Evolutionary conservation across 1,139 yeast genomes (phyloP), one percentile per base, ranked within the genome.

Genomic region (Scheffersomyces insectosa): DNA sequence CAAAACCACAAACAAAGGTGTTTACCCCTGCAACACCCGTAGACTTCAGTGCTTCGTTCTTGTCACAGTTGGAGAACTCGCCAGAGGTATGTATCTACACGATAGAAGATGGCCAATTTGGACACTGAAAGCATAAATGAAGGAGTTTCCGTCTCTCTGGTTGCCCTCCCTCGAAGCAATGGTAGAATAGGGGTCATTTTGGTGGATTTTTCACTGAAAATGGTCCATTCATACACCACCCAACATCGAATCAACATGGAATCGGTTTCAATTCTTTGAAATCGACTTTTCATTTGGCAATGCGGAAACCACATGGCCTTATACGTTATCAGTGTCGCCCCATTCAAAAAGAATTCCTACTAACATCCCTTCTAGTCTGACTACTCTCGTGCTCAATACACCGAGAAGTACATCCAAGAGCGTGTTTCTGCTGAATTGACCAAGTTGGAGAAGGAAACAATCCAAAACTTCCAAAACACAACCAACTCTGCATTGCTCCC

Each of bases 341-440:
- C 16, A 1, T 37, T 16, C 20, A 13, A 28, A 36, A 23, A 14
- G 30, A 30, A 23, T 23, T 8, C 13, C 38, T 55, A 63, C 66
- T 64, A 63, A 63, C 68, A 14, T 20, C 20, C 11, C 25, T 8
- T 23, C 5, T 49, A 74, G 74, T 81, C 95, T 7, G 91, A 90
- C 62, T 87, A 81, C 62, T 80, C 95, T 14, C 82, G 97, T 58
- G 77, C 85, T 40, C 96, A 89, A 62, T 79, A 83, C 60, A 79
- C 89, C 13, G 93, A 88, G 48, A 83, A 82, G 61, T 82, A 82
- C 57, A 80, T 91, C 46, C 91, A 90, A 63, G 86, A 86, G 43
- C 76, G 85, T 58, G 93, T 91, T 25, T 73, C 83, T 37, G 77
- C 77, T 49, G 87, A 83, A 57, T 75, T 91, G 48, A 71, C 78